These are phyloP conservation scores for Sarocladium brachiariae DNA, from an alignment of 2,329 filamentous ascomycete genomes.

Conservation along the genomic window DNA sequence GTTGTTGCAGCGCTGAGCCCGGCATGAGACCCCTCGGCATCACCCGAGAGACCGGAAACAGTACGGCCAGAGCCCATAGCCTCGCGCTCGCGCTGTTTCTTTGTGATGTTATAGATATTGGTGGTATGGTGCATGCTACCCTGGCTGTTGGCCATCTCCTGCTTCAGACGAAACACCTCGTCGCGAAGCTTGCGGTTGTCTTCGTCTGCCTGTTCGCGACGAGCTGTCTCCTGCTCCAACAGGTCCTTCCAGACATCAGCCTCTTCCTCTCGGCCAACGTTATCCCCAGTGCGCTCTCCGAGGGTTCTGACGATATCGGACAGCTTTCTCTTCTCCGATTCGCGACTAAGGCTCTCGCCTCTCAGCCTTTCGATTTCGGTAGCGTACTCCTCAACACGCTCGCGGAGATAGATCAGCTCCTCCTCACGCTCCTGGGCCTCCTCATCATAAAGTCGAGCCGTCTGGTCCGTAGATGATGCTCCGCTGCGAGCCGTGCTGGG, in stretches of 20 bases:
- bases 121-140: constrained; percentile 48
- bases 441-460: constrained; percentile 49
- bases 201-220: constrained; percentile 83
- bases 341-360: constrained; percentile 69
- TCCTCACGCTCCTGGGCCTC: constrained; percentile 68
- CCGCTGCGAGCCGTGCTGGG: constrained; percentile 53
- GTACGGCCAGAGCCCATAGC: constrained; percentile 41
- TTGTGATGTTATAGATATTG: constrained; percentile 60
- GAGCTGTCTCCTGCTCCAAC: constrained; percentile 81
- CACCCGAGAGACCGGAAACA: constrained; percentile 41
- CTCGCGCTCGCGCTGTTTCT: constrained; percentile 39
- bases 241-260: constrained; percentile 93
- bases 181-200: constrained; percentile 80
- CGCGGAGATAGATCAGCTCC: constrained; percentile 76
- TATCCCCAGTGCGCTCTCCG: constrained; percentile 42
- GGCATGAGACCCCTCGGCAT: constrained; percentile 43
- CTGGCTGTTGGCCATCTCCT: constrained; percentile 38
- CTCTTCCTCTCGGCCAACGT: constrained; percentile 50
- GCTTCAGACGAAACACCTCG: constrained; percentile 69
- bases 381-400: constrained; percentile 78
- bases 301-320: constrained; percentile 65
- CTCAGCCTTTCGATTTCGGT: constrained; percentile 76
- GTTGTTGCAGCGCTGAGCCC: constrained; percentile 55
- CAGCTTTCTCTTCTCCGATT: constrained; percentile 80
- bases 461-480: constrained; percentile 51